These are phyloP conservation scores for Ilex asprella DNA, from an alignment of 257 asterid species.

Conservation along the genomic window DNA sequence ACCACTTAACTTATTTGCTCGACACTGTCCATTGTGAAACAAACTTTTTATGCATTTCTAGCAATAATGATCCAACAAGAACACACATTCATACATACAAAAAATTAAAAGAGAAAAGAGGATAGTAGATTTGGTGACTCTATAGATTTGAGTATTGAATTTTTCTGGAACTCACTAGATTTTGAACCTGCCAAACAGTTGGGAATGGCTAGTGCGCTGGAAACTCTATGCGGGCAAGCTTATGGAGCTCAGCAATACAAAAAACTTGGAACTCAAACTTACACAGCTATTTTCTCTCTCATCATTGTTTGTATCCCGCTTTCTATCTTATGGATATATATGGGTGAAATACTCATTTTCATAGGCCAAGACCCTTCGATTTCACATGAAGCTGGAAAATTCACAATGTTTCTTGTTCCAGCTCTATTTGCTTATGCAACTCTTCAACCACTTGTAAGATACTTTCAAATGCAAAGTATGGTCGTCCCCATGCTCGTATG, in stretches of 20 bases:
- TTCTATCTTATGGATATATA: constrained; percentile 45
- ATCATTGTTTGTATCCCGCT: constrained; percentile 50
- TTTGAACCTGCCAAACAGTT: constrained; percentile 31
- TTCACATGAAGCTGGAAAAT: constrained; percentile 68
- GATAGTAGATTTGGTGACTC: too few species aligned
- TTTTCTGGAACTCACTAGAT: not conserved
- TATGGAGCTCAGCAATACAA: constrained; percentile 73
- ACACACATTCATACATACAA: too few species aligned
- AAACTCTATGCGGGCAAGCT: constrained; percentile 76
- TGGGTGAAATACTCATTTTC: constrained; percentile 40
- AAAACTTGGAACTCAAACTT: constrained; percentile 66
- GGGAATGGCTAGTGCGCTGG: constrained; percentile 82
- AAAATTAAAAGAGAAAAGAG: too few species aligned
- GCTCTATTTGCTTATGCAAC: constrained; percentile 54
- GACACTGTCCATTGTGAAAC: too few species aligned
- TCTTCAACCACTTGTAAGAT: constrained; percentile 50
- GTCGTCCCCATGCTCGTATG: constrained; percentile 49
- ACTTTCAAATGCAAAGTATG: constrained; percentile 60
- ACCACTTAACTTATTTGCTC: too few species aligned
- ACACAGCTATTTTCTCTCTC: constrained; percentile 56
- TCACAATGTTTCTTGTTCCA: constrained; percentile 54
- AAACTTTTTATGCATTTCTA: too few species aligned
- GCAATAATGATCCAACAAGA: too few species aligned
- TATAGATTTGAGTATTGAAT: too few species aligned
- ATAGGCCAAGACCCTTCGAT: constrained; percentile 80